Base-by-base conservation (phyloP, 768 basidiomycete genomes). In the Sutorius australiensis region DNA sequence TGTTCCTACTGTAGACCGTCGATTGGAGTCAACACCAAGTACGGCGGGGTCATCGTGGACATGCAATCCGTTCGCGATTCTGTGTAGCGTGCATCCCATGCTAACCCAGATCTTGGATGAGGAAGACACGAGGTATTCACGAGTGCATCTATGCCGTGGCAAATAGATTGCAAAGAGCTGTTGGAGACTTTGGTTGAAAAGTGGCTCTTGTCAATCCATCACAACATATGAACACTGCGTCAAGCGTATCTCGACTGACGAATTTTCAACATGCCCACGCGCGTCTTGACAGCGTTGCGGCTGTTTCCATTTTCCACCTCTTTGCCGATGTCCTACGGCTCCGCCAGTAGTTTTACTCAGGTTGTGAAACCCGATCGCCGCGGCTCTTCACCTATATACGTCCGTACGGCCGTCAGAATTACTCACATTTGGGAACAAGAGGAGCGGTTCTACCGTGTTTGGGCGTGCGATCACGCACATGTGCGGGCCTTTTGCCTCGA, bases 31-130 rank as follows among this genome's bases (percentile, higher is more conserved):
- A 59, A 82, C 86, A 44, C 75, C 66, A 50, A 71, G 57, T 16
- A 19, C 17, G 28, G 64, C 69, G 51, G 70, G 69, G 45, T 68
- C 67, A 21, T 88, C 66, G 65, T 89, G 91, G 19, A 68, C 59
- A 41, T 71, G 73, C 57, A 88, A 68, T 7, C 76, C 69, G 63
- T 85, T 82, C 6, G 86, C 81, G 19, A 87, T 83, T 89, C 87
- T 89, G 63, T 48, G 19, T 37, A 37, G 50, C 33, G 55, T 39
- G 51, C 16, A 16, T 41, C 39, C 46, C 9, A 14, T 46, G 36
- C 50, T 41, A 39, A 39, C 39, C 32, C 30, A 7, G 42, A 38
- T 28, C n/a, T 39, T 52, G 41, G 51, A 60, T 41, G 47, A 61
- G 55, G 27, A 50, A 33, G 41, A 16, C 42, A 48, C 52, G 39